Base-by-base conservation (phyloP, 1,284 basidiomycete species). In the Mycena citricolor region DNA sequence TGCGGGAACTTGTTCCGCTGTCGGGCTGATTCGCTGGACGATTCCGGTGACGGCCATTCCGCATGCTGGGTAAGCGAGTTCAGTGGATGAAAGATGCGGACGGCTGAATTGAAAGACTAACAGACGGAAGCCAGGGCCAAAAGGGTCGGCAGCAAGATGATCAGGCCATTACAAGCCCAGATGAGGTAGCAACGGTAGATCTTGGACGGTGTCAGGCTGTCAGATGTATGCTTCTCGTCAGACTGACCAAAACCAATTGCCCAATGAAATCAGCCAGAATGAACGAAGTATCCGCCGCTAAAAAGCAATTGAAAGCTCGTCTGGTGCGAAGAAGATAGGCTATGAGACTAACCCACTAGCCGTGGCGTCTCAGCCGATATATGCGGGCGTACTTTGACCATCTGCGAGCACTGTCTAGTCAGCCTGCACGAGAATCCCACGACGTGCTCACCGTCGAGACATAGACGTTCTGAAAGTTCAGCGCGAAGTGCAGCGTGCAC, bases 101-200 rank as follows among this genome's bases (percentile, higher is more conserved):
- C 11, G 28, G 11, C 5, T 14, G 13, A 5, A 38, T 20, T 3
- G 12, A n/a, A n/a, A n/a, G n/a, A n/a, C 64, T 25, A 51, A 69
- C 69, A 49, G 30, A 69, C 60, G 21, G 64, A 61, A 3, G 48
- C 52, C 7, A 68, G 11, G 1, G 69, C 53, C 4, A 58, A 51
- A 5, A 71, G 49, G 32, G 62, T 32, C 6, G 69, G 67, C 3
- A 67, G 34, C 4, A 63, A 37, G n/a, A 60, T 25, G 21, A 70
- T 24, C 37, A 54, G 59, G 41, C 61, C 60, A 20, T 59, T 61
- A 34, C 49, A 49, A 0, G 49, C 59, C 65, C 68, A 69, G 14
- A 69, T 25, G 37, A 64, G 51, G 60, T 65, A 71, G 51, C 69
- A 71, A 24, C 68, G 69, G 33, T 67, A 71, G 14, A 71, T 47